phyloP scores from a whole-genome alignment of 2,329 filamentous ascomycete genomes.

The Xylariaceae sp. region DNA sequence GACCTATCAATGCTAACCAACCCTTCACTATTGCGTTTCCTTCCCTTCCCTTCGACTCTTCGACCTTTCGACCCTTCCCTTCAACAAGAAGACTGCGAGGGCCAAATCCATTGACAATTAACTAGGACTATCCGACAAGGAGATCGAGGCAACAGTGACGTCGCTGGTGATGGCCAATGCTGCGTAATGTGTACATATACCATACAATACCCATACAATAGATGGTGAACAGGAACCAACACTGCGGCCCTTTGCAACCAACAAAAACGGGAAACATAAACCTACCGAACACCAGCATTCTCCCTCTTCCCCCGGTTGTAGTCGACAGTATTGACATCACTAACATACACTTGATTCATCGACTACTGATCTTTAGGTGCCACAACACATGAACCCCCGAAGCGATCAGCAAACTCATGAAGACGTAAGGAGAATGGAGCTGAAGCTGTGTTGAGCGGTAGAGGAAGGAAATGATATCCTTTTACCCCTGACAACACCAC shows the following conservation, averaged over 20 bases:
- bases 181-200: conserved; percentile 19
- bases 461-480: too few species aligned
- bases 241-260: neutral
- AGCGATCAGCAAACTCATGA: too few species aligned
- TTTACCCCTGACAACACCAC: too few species aligned
- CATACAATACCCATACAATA: conserved; percentile 5
- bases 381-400: too few species aligned
- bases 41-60: too few species aligned
- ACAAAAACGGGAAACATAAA: neutral
- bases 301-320: too few species aligned
- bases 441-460: too few species aligned
- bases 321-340: too few species aligned
- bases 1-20: neutral
- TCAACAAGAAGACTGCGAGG: neutral
- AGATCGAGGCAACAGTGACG: conserved; percentile 55
- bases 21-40: too few species aligned
- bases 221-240: neutral
- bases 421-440: too few species aligned
- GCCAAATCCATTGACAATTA: neutral
- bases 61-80: neutral
- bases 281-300: neutral
- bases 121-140: conserved; percentile 50
- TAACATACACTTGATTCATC: too few species aligned
- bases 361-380: too few species aligned
- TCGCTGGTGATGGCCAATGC: conserved; percentile 45